A percentile compares a stretch with the other conserved stretches of the same genome.
Conservation (phyloP, 371 early-diverging fungal genomes). For the Mortierella sp. region DNA sequence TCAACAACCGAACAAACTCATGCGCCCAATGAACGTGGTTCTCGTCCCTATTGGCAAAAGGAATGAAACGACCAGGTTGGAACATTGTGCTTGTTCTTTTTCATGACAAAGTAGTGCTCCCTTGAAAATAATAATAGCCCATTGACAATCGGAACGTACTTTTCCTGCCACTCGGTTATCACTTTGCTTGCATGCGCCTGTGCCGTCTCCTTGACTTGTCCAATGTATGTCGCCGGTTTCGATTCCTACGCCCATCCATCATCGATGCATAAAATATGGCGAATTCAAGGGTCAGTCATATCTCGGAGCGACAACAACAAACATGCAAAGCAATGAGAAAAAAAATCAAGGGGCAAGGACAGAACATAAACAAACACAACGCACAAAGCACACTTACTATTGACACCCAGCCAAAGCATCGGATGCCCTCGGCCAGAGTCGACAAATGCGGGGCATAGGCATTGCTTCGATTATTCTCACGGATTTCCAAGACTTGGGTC, state of each 20-base stretch:
- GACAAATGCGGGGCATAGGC: slow-evolving; percentile 86
- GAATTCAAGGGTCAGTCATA: not conserved
- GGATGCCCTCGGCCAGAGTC: slow-evolving; percentile 89
- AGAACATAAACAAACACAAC: not conserved
- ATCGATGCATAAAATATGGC: not conserved
- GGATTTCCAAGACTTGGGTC: slow-evolving; percentile 71
- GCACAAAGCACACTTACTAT: slow-evolving; percentile 67
- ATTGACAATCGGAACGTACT: slow-evolving; percentile 62
- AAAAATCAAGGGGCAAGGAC: not conserved
- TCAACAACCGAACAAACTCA: slow-evolving; percentile 75
- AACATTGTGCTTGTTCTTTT: not conserved
- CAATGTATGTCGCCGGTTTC: slow-evolving; percentile 88
- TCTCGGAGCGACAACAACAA: not conserved
- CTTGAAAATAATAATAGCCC: not conserved
- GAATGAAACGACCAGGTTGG: not conserved
- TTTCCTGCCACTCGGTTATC: slow-evolving; percentile 90
- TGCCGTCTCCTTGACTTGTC: slow-evolving; percentile 91
- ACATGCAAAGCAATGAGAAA: not conserved
- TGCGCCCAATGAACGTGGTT: slow-evolving; percentile 90
- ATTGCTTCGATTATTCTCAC: slow-evolving; percentile 85
- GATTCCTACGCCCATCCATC: slow-evolving; percentile 72
- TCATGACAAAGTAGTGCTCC: not conserved
- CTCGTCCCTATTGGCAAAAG: slow-evolving; percentile 70
- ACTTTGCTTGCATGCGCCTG: slow-evolving; percentile 95
- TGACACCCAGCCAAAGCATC: slow-evolving; percentile 94